These are phyloP conservation scores for Sugiyamaella xylanicola DNA, from an alignment of 1,139 yeast genomes.

Conservation along the genomic window DNA sequence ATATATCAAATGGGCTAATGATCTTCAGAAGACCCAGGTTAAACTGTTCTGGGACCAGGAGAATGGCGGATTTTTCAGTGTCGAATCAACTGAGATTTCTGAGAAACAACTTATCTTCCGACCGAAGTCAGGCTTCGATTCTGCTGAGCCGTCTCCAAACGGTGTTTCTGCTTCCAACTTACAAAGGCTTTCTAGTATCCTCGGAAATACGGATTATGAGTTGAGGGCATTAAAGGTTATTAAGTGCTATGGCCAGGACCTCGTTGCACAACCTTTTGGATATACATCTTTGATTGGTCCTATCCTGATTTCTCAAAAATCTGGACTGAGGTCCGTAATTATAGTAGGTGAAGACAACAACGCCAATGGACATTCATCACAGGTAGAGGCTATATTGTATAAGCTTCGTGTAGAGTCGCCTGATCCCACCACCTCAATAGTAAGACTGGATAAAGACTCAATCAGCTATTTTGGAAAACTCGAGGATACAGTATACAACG, in stretches of 20 bases:
- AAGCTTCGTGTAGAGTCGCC: conserved; percentile 19
- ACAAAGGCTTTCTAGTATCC: conserved; percentile 35
- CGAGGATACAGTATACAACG: conserved; percentile 29
- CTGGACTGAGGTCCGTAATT: conserved; percentile 30
- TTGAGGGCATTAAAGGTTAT: conserved; percentile 34
- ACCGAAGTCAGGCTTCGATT: conserved; percentile 44
- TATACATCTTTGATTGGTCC: conserved; percentile 37
- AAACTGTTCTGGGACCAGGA: conserved; percentile 41
- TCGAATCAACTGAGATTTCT: conserved; percentile 21
- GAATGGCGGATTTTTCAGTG: conserved; percentile 42
- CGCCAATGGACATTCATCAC: conserved; percentile 14
- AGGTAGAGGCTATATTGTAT: conserved; percentile 21
- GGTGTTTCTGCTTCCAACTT: conserved; percentile 43
- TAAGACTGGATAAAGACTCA: conserved; percentile 28
- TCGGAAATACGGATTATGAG: conserved; percentile 32
- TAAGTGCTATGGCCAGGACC: conserved; percentile 39
- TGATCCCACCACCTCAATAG: conserved; percentile 27
- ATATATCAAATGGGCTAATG: conserved; percentile 40
- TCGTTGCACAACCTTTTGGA: conserved; percentile 42
- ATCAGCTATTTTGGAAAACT: conserved; percentile 24
- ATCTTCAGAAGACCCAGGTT: conserved; percentile 41
- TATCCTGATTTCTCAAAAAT: conserved; percentile 25
- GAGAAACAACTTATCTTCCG: conserved; percentile 38
- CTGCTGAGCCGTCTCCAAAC: conserved; percentile 46
- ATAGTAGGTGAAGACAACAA: conserved; percentile 31